Base-by-base conservation (phyloP, 2,329 filamentous ascomycete genomes). In the Endothia cerciana region DNA sequence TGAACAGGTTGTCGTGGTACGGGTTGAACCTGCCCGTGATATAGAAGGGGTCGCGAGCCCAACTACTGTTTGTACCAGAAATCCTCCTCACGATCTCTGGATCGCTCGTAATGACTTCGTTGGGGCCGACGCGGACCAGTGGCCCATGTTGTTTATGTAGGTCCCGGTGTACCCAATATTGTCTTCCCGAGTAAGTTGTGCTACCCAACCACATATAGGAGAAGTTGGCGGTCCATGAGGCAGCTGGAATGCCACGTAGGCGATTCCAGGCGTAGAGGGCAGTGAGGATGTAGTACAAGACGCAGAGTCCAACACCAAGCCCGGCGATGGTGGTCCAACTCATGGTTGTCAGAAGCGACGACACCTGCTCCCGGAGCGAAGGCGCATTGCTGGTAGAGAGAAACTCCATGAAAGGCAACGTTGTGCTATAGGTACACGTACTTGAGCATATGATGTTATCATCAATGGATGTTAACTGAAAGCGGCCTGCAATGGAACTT, bases 161-260 rank as follows among this genome's bases (percentile, higher is more conserved):
- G 8, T 69, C 69, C 4, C 65, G 67, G 58, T 73, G 72, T 6
- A 68, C 59, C 36, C 71, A 65, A 47, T 69, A 71, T 62, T 73
- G 71, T 22, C 67, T 69, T 38, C 73, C 74, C 38, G 64, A 72
- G 36, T 55, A 59, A 3, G 68, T 68, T 4, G 69, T 64, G 7
- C 68, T 68, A 19, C 64, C 68, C 40, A 77, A 63, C 75, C 75
- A 78, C 7, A 73, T 30, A 67, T 77, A 76, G 4, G 75, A 76
- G 38, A 78, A 76, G 11, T 73, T 73, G 13, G 73, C 73, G 1
- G 72, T 64, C 15, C 58, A 67, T 10, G 56, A 51, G 4, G 73
- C 73, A 15, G 72, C 72, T 19, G 63, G 47, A 59, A 75, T 74
- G 30, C 62, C 53, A 13, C 71, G 68, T 8, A 76, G 69, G 13